Conservation (phyloP, 2,329 filamentous ascomycete genomes). For the Amauroascus niger region DNA sequence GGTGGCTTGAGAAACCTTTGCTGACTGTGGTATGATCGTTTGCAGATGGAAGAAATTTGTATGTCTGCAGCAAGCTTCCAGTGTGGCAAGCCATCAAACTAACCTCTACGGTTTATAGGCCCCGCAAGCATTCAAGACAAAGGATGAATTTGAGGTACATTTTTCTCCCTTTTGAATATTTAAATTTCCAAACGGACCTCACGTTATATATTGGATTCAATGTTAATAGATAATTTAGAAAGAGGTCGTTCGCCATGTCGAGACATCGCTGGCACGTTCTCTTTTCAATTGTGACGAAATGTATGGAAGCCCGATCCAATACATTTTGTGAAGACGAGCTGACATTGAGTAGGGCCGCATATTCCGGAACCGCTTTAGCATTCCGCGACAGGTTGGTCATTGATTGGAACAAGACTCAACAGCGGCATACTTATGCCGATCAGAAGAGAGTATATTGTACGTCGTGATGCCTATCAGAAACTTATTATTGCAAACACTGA, state of each 20-base stretch:
- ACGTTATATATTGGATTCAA: not conserved
- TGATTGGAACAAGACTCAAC: slow-evolving; percentile 97
- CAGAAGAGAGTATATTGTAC: slow-evolving; percentile 86
- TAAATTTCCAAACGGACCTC: not conserved
- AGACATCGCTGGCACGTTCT: slow-evolving; percentile 89
- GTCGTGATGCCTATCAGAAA: slow-evolving; percentile 16
- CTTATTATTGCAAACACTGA: slow-evolving; percentile 1
- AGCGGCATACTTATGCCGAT: slow-evolving; percentile 83
- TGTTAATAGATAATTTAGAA: slow-evolving; percentile 40
- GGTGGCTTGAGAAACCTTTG: not conserved
- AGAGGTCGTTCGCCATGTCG: slow-evolving; percentile 86
- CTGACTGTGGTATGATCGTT: slow-evolving; percentile 16
- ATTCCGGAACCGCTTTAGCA: slow-evolving; percentile 80
- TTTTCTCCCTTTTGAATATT: not conserved
- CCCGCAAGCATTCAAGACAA: slow-evolving; percentile 59
- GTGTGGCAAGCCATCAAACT: not conserved
- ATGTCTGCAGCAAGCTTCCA: slow-evolving; percentile 21
- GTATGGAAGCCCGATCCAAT: slow-evolving; percentile 26
- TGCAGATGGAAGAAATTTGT: slow-evolving; percentile 53
- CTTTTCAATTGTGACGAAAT: slow-evolving; percentile 96
- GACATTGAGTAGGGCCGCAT: slow-evolving; percentile 55
- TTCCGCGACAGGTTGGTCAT: slow-evolving; percentile 88
- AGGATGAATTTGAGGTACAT: slow-evolving; percentile 66
- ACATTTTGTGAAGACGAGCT: not conserved
- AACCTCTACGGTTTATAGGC: slow-evolving; percentile 35